Percentiles rank a stretch among this genome's conserved stretches.
phyloP scores from a whole-genome alignment of 2,329 filamentous ascomycete species.

The Fusarium sp. region DNA sequence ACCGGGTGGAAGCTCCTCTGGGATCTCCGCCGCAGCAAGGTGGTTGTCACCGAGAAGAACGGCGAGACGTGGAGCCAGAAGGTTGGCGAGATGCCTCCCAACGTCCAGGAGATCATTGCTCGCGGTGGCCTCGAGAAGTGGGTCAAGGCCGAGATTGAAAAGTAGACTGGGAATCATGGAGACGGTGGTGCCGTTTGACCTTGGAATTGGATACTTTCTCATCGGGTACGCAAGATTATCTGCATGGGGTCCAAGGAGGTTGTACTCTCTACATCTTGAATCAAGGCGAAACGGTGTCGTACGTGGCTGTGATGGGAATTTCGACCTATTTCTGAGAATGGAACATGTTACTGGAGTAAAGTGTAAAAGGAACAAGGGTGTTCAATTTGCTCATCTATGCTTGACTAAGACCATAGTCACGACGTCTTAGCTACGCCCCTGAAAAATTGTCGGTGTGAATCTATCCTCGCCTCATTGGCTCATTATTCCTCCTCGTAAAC shows the following conservation, averaged over 20 bases:
- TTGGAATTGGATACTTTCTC: not conserved
- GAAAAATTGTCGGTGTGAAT: not conserved
- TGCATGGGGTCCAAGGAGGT: not conserved
- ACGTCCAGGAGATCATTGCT: constrained; percentile 88
- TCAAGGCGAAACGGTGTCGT: not conserved
- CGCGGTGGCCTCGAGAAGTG: constrained; percentile 83
- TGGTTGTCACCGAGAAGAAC: constrained; percentile 77
- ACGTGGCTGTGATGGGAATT: not conserved
- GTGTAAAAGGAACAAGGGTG: not conserved
- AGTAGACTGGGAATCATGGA: not conserved
- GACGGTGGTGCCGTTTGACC: not conserved
- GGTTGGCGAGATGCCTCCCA: constrained; percentile 85
- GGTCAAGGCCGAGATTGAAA: constrained; percentile 77
- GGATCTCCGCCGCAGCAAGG: constrained; percentile 80
- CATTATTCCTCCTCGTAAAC: too few relatives aligned
- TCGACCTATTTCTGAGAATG: not conserved
- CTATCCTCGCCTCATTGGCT: too few relatives aligned
- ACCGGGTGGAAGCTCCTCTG: constrained; percentile 88
- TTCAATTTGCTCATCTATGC: not conserved
- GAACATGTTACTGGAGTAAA: not conserved
- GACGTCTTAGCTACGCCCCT: not conserved
- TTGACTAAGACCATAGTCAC: not conserved
- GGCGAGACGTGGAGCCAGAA: constrained; percentile 81
- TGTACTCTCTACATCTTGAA: not conserved
- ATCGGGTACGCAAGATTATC: not conserved